Evolutionary conservation across 345 rosid species (phyloP).

Genomic region (Gossypium longicalyx): DNA sequence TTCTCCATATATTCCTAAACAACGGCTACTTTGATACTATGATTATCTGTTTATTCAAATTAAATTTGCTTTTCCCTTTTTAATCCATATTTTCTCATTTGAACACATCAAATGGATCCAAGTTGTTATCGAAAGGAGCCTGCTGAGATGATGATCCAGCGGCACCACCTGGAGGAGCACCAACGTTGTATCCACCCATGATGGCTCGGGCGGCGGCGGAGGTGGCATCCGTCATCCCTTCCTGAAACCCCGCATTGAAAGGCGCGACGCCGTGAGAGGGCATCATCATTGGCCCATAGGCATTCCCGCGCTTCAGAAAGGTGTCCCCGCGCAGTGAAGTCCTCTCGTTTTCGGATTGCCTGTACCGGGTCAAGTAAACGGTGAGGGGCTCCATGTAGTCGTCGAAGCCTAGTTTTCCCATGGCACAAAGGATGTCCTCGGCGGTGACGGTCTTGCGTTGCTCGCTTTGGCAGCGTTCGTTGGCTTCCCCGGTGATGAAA

Average conservation of each 20-base stretch:
- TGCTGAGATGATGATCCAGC: conserved; percentile 17
- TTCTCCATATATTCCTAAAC: background rate
- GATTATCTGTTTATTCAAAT: background rate
- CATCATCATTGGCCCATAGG: background rate
- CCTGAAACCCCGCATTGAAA: conserved; percentile 4
- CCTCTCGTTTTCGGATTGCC: conserved; percentile 41
- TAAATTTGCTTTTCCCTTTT: background rate
- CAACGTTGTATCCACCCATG: background rate
- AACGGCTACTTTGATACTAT: background rate
- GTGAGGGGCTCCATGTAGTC: conserved; percentile 44
- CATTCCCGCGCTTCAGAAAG: conserved; percentile 5
- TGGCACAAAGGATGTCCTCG: conserved; percentile 63
- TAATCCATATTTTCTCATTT: conserved; percentile 6
- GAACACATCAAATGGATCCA: conserved; percentile 21
- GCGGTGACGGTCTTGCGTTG: conserved; percentile 67
- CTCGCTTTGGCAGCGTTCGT: conserved; percentile 65
- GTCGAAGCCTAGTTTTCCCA: conserved; percentile 63
- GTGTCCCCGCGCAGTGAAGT: conserved; percentile 14
- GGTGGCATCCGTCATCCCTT: conserved; percentile 1
- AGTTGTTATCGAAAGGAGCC: background rate
- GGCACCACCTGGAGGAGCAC: background rate
- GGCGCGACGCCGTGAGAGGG: background rate
- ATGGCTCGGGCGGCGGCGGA: background rate
- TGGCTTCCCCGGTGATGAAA: conserved; percentile 71
- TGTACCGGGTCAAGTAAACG: conserved; percentile 36